Percentiles rank a stretch among this genome's conserved stretches.
phyloP scores from a whole-genome alignment of 192 early-diverging fungal genomes.

The Rhizophagus clarus region DNA sequence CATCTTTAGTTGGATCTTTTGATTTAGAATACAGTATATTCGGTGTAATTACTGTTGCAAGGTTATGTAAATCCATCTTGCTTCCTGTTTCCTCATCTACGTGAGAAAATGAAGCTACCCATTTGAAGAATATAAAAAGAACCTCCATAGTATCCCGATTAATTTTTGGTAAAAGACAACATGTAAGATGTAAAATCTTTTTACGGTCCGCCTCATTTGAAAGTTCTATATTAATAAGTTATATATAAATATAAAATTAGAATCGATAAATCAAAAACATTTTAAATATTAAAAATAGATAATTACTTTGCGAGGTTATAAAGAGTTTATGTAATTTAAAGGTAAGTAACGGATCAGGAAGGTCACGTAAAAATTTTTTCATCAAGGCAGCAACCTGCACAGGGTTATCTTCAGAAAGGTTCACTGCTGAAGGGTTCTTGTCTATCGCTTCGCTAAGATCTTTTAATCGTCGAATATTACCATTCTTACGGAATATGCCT shows the following conservation, averaged over 20 bases:
- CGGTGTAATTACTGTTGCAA: slow-evolving; percentile 93
- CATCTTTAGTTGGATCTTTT: slow-evolving; percentile 78
- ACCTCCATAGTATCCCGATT: slow-evolving; percentile 94
- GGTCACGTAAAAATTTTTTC: slow-evolving; percentile 94
- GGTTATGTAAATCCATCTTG: slow-evolving; percentile 90
- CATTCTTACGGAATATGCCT: slow-evolving; percentile 98
- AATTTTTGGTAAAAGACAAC: slow-evolving; percentile 82
- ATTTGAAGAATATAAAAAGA: slow-evolving; percentile 82
- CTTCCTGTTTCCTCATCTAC: slow-evolving; percentile 75
- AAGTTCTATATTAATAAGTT: slow-evolving; percentile 44
- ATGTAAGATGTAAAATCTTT: slow-evolving; percentile 77
- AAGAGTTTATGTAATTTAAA: slow-evolving; percentile 87
- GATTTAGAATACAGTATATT: slow-evolving; percentile 88
- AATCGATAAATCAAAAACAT: not conserved
- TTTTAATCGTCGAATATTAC: slow-evolving; percentile 91
- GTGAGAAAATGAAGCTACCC: slow-evolving; percentile 80
- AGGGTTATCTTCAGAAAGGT: slow-evolving; percentile 71
- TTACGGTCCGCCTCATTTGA: slow-evolving; percentile 54
- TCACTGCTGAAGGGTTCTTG: slow-evolving; percentile 72
- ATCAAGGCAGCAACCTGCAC: slow-evolving; percentile 94
- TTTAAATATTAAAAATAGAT: not conserved
- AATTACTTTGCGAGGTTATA: slow-evolving; percentile 70
- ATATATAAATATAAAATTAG: not conserved
- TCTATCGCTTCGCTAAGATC: slow-evolving; percentile 85
- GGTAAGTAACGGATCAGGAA: slow-evolving; percentile 94